A percentile compares a stretch with the other conserved stretches of the same genome.
phyloP scores from a whole-genome alignment of 139 green algal genomes.

The Haematococcus lacustris region DNA sequence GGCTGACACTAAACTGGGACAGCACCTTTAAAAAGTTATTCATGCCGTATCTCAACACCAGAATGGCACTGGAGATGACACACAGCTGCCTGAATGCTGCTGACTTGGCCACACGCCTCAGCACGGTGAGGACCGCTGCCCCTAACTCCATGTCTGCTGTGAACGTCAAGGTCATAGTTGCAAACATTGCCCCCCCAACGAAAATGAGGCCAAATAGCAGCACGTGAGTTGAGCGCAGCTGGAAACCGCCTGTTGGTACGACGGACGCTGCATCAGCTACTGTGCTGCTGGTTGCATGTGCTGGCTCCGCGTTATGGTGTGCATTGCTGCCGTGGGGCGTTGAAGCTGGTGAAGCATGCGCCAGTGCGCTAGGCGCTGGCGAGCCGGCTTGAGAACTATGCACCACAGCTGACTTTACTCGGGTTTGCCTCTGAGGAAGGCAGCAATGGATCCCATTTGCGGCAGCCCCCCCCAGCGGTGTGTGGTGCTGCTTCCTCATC shows the following conservation, averaged over 20 bases:
- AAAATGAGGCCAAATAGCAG: slow-evolving; percentile 39
- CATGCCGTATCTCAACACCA: slow-evolving; percentile 41
- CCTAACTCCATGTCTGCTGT: slow-evolving; percentile 44
- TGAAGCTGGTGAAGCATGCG: too few species aligned
- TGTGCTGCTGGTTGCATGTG: background rate
- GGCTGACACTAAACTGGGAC: slow-evolving; percentile 26
- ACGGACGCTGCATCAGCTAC: background rate
- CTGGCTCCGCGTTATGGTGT: too few species aligned
- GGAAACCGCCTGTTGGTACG: slow-evolving; percentile 6
- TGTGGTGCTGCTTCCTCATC: too few species aligned
- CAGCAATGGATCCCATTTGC: too few species aligned
- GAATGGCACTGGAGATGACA: slow-evolving; percentile 39
- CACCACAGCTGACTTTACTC: too few species aligned
- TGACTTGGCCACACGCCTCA: slow-evolving; percentile 56
- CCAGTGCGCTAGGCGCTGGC: too few species aligned
- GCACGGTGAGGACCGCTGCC: slow-evolving; percentile 24
- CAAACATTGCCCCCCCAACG: slow-evolving; percentile 38
- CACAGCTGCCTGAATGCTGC: slow-evolving; percentile 52
- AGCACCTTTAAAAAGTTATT: slow-evolving; percentile 43
- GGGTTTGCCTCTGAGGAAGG: too few species aligned
- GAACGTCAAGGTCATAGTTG: slow-evolving; percentile 45
- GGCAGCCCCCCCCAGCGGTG: too few species aligned
- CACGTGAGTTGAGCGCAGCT: slow-evolving; percentile 29
- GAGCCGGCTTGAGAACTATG: too few species aligned
- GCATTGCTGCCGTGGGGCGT: too few species aligned